A percentile compares a stretch with the other conserved stretches of the same genome.
phyloP scores from a whole-genome alignment of 2,329 filamentous ascomycete genomes.

The Fusarium sp. region DNA sequence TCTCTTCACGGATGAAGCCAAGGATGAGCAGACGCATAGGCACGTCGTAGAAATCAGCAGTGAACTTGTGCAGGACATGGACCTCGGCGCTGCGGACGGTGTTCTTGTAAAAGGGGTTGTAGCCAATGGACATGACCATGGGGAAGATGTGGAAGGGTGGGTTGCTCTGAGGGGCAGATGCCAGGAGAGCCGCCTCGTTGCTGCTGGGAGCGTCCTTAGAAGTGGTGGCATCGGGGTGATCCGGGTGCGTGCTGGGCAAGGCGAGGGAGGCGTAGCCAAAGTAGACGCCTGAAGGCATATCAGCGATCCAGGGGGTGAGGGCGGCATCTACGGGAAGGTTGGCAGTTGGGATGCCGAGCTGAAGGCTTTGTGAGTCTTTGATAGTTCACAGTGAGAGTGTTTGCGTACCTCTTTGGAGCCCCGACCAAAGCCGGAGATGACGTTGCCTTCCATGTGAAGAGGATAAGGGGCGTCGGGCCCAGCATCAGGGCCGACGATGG shows the following conservation, averaged over 20 bases:
- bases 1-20: constrained; percentile 90
- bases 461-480: constrained; percentile 86
- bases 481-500: constrained; percentile 77
- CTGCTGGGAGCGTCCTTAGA: constrained; percentile 16
- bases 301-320: constrained; percentile 69
- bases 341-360: constrained; percentile 96
- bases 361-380: constrained; percentile 5
- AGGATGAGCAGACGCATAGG: constrained; percentile 83
- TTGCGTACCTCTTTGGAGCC: constrained; percentile 85
- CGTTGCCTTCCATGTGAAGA: constrained; percentile 83
- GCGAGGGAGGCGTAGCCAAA: constrained; percentile 89
- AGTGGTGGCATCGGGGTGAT: constrained; percentile 42
- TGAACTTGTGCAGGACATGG: constrained; percentile 84
- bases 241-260: constrained; percentile 62
- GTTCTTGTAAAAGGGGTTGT: constrained; percentile 98
- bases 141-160: constrained; percentile 69
- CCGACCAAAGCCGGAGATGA: constrained; percentile 93
- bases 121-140: constrained; percentile 95
- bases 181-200: constrained; percentile 29
- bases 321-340: constrained; percentile 83
- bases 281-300: constrained; percentile 85
- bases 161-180: constrained; percentile 27
- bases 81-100: constrained; percentile 87
- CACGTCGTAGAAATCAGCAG: constrained; percentile 84
- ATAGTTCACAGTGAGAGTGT: not conserved